Conservation (phyloP, 2,329 filamentous ascomycete species). For the Fusarium camptoceras region DNA sequence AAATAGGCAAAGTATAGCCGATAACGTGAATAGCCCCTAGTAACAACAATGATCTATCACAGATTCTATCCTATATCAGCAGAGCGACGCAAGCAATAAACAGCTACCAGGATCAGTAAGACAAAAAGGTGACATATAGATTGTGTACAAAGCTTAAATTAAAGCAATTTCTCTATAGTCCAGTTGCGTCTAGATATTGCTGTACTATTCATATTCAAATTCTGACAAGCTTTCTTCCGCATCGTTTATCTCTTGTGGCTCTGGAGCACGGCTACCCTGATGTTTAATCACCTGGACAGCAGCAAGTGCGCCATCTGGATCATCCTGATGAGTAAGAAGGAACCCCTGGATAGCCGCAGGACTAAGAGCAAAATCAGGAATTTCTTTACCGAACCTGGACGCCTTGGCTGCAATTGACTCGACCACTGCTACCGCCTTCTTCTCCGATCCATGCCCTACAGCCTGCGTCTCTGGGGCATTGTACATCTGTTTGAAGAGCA, state of each 20-base stretch:
- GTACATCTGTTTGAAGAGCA: conserved; percentile 29
- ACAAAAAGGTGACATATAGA: too few relatives aligned
- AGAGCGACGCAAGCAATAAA: too few relatives aligned
- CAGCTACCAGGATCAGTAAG: too few relatives aligned
- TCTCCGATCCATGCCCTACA: neutral
- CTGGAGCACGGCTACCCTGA: neutral
- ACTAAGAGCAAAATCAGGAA: conserved; percentile 28
- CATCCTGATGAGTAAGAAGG: conserved; percentile 27
- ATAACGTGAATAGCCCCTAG: too few relatives aligned
- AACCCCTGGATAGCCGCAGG: conserved; percentile 38
- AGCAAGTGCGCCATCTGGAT: conserved; percentile 19
- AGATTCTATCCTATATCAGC: too few relatives aligned
- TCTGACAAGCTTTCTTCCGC: too few relatives aligned
- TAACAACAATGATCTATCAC: too few relatives aligned
- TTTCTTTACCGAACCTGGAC: conserved; percentile 11
- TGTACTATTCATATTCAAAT: too few relatives aligned
- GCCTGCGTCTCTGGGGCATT: neutral
- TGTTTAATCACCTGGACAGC: neutral
- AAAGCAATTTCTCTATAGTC: too few relatives aligned
- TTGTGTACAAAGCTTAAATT: too few relatives aligned
- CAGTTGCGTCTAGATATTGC: too few relatives aligned
- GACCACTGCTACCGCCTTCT: neutral
- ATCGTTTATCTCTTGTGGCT: neutral
- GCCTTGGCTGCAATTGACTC: conserved; percentile 2
- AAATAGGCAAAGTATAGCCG: too few relatives aligned